Evolutionary conservation across 371 early-diverging fungal species (phyloP).

Genomic region (Enteropsectra breve): DNA sequence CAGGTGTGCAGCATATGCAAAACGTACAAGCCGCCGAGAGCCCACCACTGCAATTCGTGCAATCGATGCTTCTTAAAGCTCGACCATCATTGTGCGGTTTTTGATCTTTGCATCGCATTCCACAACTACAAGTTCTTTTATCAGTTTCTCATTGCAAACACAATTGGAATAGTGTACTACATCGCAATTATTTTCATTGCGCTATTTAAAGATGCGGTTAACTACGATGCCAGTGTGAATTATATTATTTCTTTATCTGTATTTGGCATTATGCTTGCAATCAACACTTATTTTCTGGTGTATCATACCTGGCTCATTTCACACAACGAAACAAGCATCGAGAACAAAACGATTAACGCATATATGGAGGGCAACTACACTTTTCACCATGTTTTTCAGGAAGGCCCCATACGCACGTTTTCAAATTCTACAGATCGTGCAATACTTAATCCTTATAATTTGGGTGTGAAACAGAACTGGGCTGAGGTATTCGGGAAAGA

Average conservation of each 20-base stretch:
- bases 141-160: slow-evolving; percentile 54
- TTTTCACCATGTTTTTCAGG: slow-evolving; percentile 62
- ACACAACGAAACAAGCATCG: slow-evolving; percentile 84
- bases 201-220: slow-evolving; percentile 5
- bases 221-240: slow-evolving; percentile 57
- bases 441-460: slow-evolving; percentile 75
- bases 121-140: slow-evolving; percentile 61
- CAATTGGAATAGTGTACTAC: slow-evolving; percentile 22
- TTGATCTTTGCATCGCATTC: slow-evolving; percentile 59
- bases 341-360: slow-evolving; percentile 60
- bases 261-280: slow-evolving; percentile 65
- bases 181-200: slow-evolving; percentile 37
- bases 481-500: slow-evolving; percentile 67
- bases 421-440: slow-evolving; percentile 62
- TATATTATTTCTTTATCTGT: slow-evolving; percentile 58
- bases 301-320: slow-evolving; percentile 71
- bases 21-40: slow-evolving; percentile 60
- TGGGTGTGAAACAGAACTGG: slow-evolving; percentile 70
- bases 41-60: slow-evolving; percentile 61
- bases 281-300: slow-evolving; percentile 66
- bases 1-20: slow-evolving; percentile 58
- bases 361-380: slow-evolving; percentile 40
- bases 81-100: slow-evolving; percentile 60
- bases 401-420: slow-evolving; percentile 69
- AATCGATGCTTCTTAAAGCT: slow-evolving; percentile 59